These are phyloP conservation scores for Talaromyces piceae DNA, from an alignment of 2,329 filamentous ascomycete genomes.

Conservation along the genomic window DNA sequence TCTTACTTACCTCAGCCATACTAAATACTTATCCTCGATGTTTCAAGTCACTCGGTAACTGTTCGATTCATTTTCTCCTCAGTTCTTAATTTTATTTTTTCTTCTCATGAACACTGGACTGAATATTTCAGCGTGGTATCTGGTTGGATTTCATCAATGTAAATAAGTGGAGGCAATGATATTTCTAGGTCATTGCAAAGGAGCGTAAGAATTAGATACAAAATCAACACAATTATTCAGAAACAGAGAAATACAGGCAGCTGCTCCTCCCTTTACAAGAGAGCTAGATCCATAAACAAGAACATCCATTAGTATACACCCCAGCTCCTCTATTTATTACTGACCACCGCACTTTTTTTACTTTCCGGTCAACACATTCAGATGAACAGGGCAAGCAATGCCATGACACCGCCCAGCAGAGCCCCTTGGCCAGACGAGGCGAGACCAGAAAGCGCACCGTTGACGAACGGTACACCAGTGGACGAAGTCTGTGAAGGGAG, in stretches of 20 bases:
- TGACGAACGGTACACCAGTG: slow-evolving; percentile 1
- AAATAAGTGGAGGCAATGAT: background rate
- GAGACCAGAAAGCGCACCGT: slow-evolving; percentile 5
- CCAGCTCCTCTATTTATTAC: background rate
- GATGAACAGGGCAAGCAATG: slow-evolving; percentile 24
- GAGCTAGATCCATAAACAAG: background rate
- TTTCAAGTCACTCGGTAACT: no score
- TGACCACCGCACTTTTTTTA: background rate
- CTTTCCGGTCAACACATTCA: background rate
- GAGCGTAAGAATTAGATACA: slow-evolving; percentile 2
- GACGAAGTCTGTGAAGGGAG: slow-evolving; percentile 2
- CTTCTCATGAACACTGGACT: background rate
- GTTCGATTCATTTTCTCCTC: no score
- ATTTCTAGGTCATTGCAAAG: background rate
- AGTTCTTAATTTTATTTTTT: no score
- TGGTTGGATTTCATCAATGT: background rate
- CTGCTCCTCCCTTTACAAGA: background rate
- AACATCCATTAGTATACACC: background rate
- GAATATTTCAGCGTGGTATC: no score
- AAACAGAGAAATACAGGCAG: background rate
- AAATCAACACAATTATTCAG: background rate
- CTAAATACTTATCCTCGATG: no score
- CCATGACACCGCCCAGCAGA: slow-evolving; percentile 46
- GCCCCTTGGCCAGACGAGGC: slow-evolving; percentile 2
- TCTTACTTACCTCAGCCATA: no score